These are phyloP conservation scores for Colletotrichum phormii DNA, from an alignment of 2,329 filamentous ascomycete species.

Conservation along the genomic window DNA sequence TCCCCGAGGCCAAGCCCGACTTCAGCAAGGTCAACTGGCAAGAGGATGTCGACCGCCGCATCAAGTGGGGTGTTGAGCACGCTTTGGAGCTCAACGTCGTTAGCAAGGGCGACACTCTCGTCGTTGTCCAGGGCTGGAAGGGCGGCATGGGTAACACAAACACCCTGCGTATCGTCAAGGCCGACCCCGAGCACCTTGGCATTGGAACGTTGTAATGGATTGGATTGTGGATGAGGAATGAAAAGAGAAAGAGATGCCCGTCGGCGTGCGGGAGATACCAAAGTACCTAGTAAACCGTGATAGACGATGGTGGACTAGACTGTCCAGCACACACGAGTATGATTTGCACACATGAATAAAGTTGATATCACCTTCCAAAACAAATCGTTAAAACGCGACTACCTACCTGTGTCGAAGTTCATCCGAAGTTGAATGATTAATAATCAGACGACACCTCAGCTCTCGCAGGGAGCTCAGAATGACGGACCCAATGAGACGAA, in stretches of 20 bases:
- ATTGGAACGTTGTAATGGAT: slow-evolving; percentile 56
- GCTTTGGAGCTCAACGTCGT: slow-evolving; percentile 86
- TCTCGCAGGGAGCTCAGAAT: background rate
- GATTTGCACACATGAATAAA: slow-evolving; percentile 34
- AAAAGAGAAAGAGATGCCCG: slow-evolving; percentile 14
- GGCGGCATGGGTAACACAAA: slow-evolving; percentile 94
- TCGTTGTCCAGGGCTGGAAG: slow-evolving; percentile 92
- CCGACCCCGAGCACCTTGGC: slow-evolving; percentile 68
- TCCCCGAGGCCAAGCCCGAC: slow-evolving; percentile 93
- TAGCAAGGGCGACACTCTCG: slow-evolving; percentile 77
- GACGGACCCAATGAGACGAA: background rate
- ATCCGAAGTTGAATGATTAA: background rate
- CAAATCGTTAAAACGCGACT: too few relatives aligned
- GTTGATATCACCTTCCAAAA: background rate
- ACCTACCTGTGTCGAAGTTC: background rate
- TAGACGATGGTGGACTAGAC: slow-evolving; percentile 33
- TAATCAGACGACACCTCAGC: background rate
- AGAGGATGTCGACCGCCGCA: slow-evolving; percentile 96
- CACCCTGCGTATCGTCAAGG: slow-evolving; percentile 76
- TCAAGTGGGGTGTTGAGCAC: slow-evolving; percentile 95
- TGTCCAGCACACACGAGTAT: slow-evolving; percentile 32
- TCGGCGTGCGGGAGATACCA: slow-evolving; percentile 30
- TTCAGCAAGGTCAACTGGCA: slow-evolving; percentile 96
- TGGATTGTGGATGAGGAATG: background rate
- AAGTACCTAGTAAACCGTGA: slow-evolving; percentile 35